A percentile compares a stretch with the other conserved stretches of the same genome.
Evolutionary conservation across 768 basidiomycete species (phyloP).

Genomic region (Clitopilus passeckerianus): DNA sequence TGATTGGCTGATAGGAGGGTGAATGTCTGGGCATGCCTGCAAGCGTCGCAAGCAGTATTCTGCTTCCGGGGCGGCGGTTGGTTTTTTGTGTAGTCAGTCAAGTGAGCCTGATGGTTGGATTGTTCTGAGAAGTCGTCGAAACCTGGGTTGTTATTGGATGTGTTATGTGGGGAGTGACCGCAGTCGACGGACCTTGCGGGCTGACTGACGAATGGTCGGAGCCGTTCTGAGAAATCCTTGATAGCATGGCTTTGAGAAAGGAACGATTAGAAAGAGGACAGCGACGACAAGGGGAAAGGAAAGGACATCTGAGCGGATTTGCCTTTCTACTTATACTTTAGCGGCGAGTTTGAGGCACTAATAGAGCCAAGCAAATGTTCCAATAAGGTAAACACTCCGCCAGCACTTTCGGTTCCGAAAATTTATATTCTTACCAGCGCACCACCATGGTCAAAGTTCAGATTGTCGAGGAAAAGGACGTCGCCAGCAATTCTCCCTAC

Average conservation of each 20-base stretch:
- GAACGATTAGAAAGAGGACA: constrained; percentile 12
- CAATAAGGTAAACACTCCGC: constrained; percentile 12
- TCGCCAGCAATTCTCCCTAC: constrained; percentile 59
- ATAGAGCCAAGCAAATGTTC: constrained; percentile 21
- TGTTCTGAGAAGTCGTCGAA: constrained; percentile 47
- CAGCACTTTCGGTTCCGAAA: constrained; percentile 19
- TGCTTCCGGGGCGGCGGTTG: constrained; percentile 86
- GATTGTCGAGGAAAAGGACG: constrained; percentile 80
- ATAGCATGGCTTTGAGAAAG: constrained; percentile 24
- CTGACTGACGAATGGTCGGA: constrained; percentile 15
- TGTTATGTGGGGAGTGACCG: constrained; percentile 4
- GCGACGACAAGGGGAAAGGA: constrained; percentile 15
- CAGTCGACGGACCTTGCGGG: constrained; percentile 29
- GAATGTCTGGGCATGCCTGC: constrained; percentile 47
- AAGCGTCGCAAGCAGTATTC: constrained; percentile 92
- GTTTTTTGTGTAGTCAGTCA: constrained; percentile 75
- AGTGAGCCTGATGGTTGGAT: constrained; percentile 70
- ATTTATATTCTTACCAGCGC: constrained; percentile 11
- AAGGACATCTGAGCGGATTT: constrained; percentile 17
- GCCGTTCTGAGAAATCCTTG: constrained; percentile 21
- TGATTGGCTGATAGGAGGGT: constrained; percentile 6
- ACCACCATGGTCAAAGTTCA: constrained; percentile 87
- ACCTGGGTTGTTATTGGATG: constrained; percentile 29
- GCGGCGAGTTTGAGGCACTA: constrained; percentile 12
- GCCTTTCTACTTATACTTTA: constrained; percentile 29